Base-by-base conservation (phyloP, 352 stramenopile species). In the Elongisporangium prolatum region DNA sequence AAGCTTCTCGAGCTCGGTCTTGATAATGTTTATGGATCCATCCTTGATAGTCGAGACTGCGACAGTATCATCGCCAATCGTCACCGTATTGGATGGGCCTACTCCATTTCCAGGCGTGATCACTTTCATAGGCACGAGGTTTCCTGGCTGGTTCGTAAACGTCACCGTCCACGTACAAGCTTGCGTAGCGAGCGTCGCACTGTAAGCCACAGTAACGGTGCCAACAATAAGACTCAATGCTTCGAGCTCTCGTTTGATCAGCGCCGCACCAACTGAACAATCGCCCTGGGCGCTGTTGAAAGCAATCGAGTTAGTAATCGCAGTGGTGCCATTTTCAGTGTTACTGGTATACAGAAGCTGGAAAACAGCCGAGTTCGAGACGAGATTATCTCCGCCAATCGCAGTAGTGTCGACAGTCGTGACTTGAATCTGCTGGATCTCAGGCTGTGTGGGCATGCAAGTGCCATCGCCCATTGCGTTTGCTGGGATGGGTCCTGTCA, bases 1-100 rank as follows among this genome's bases (percentile, higher is more conserved):
- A 16, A 99, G 76, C 51, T 86, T 80, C 59, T 98, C 92, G 16
- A 99, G 86, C 61, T 98, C 93, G 0, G 91, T 78, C 69, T 98
- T 97, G 61, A 99, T 93, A n/a, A 97, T 81, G 57, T 98, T 86
- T 47, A 97, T 88, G 8, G 86, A 75, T 2, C 91, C 91, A 34
- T 96, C 78, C 17, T 69, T 65, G 40, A 89, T 6, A 0, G 89
- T 96, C 13, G 61, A 77, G 50, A 97, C 65, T 4, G 77, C 73
- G 17, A 97, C 68, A 1, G 88, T 94, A 52, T 98, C 91, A 50
- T 97, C 88, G 16, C 78, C 84, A 34, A 92, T 72, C 7, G 62
- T 84, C 21, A 86, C 65, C 0, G 68, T 58, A 18, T 48, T 63
- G 6, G 76, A 69, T 8, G 86, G 67, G 4, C 67, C 59, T 13